phyloP scores from a whole-genome alignment of 306 rosid species.

The Lathyrus oleraceus region DNA sequence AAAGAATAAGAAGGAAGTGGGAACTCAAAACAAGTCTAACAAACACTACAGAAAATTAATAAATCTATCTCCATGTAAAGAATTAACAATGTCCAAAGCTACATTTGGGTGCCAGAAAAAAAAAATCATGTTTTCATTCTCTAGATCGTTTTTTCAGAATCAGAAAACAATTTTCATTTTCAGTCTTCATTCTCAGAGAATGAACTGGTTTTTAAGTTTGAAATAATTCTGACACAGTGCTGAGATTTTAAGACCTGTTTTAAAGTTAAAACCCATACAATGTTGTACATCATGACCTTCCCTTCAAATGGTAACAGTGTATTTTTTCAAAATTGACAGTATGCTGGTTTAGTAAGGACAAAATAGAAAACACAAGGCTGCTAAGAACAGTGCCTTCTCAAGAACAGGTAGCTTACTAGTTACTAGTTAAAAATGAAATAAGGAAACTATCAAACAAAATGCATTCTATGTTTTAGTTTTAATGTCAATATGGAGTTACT shows the following conservation, averaged over 20 bases:
- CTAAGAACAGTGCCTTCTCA: not conserved
- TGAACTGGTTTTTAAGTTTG: not conserved
- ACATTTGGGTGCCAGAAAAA: slow-evolving; percentile 19
- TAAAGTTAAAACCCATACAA: not conserved
- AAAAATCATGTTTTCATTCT: slow-evolving; percentile 13
- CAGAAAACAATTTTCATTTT: slow-evolving; percentile 11
- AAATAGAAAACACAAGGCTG: slow-evolving; percentile 1
- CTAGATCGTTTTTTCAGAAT: not conserved
- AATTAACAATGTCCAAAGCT: slow-evolving; percentile 6
- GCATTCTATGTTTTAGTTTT: slow-evolving; percentile 6
- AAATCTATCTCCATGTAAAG: slow-evolving; percentile 4
- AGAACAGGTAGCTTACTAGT: not conserved
- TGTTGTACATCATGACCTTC: slow-evolving; percentile 22
- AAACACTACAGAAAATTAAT: slow-evolving; percentile 19
- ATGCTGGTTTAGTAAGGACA: slow-evolving; percentile 1
- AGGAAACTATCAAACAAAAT: slow-evolving; percentile 16
- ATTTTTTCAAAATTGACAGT: slow-evolving; percentile 18
- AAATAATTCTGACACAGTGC: not conserved
- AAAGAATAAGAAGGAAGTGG: slow-evolving; percentile 26
- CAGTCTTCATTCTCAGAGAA: slow-evolving; percentile 20
- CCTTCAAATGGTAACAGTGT: not conserved
- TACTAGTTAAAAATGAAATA: slow-evolving; percentile 23
- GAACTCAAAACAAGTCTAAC: slow-evolving; percentile 37
- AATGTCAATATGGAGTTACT: not conserved
- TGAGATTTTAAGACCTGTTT: not conserved